Conservation (phyloP, 139 green algal genomes). For the Volvox africanus region DNA sequence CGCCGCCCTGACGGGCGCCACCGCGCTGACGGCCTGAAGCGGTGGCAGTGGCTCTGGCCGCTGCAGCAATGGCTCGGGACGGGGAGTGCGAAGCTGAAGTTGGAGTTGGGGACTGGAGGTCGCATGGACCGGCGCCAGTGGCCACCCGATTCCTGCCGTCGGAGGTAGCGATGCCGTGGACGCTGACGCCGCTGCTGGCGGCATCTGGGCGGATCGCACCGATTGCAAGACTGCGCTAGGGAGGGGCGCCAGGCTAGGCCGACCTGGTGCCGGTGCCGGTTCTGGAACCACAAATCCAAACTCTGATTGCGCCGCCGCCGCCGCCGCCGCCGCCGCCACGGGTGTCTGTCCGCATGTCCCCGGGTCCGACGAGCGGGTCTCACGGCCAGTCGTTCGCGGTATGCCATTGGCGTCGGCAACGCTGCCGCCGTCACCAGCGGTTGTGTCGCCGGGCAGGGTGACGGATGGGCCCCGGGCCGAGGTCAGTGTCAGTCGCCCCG, state of each 20-base stretch:
- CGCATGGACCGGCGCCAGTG: neutral
- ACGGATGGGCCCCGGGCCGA: neutral
- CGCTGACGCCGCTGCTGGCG: too few species aligned
- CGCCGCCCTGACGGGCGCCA: neutral
- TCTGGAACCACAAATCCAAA: neutral
- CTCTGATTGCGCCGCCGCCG: neutral
- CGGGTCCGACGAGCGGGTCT: neutral
- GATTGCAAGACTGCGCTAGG: neutral
- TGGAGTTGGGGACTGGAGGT: neutral
- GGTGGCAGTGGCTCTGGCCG: constrained; percentile 1
- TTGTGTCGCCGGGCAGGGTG: neutral
- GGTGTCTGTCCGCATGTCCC: neutral
- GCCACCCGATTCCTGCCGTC: too few species aligned
- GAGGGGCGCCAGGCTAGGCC: constrained; percentile 17
- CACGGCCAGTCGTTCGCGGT: neutral
- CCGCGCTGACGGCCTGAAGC: neutral
- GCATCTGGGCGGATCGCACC: neutral
- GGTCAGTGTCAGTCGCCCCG: neutral
- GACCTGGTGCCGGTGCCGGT: neutral
- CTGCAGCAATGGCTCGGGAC: neutral
- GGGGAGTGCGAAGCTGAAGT: neutral
- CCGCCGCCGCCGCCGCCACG: neutral
- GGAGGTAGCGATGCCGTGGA: too few species aligned
- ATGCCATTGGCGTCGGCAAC: neutral
- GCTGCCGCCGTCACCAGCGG: neutral